Evolutionary conservation across 176 grass and related monocot species (phyloP).

Genomic region (Dactylis glomerata): DNA sequence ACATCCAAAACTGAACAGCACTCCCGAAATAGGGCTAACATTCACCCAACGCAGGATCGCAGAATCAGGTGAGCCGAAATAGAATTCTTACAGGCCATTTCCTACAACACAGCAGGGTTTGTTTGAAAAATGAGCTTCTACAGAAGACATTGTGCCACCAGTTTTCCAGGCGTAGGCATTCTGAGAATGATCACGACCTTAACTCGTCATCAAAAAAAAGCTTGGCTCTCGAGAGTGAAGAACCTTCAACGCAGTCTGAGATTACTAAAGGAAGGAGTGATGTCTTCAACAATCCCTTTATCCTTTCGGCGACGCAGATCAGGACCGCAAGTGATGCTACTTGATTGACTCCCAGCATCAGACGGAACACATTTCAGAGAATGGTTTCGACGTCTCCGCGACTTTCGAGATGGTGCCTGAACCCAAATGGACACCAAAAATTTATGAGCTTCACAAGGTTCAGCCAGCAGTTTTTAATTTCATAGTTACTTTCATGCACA

Average conservation of each 20-base stretch:
- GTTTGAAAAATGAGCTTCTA: too few species aligned
- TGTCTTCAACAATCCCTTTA: neutral
- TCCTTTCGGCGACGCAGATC: neutral
- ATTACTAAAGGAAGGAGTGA: neutral
- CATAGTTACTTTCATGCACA: neutral
- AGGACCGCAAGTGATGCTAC: neutral
- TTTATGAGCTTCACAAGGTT: neutral
- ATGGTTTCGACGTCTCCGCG: neutral
- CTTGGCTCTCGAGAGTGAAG: neutral
- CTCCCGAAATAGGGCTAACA: neutral
- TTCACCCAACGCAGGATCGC: neutral
- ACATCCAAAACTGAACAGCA: neutral
- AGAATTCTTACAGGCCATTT: neutral
- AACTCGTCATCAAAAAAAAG: neutral
- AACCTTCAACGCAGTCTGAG: constrained; percentile 7
- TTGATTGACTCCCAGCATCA: neutral
- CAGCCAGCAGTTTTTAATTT: neutral
- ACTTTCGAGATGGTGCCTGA: neutral
- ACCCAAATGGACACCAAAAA: constrained; percentile 7
- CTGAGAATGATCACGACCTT: neutral
- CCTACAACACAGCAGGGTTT: neutral
- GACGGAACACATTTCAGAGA: neutral
- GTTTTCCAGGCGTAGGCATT: neutral
- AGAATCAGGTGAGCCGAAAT: neutral
- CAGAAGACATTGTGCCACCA: neutral